Conservation (phyloP, 352 stramenopile genomes). For the Phytophthora sp. region DNA sequence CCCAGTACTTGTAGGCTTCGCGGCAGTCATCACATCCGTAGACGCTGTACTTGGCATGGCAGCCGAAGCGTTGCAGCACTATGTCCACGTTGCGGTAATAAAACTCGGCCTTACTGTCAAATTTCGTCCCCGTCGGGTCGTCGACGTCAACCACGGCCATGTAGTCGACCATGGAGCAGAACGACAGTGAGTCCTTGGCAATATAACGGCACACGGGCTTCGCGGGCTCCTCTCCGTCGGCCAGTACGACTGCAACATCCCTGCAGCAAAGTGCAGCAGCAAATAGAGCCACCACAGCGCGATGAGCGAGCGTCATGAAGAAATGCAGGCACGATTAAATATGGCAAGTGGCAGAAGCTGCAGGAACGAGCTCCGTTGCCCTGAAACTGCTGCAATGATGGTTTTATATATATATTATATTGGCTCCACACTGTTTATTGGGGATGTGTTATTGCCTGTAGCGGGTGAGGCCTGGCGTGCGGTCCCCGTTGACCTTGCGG, state of each 20-base stretch:
- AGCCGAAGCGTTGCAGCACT: slow-evolving; percentile 83
- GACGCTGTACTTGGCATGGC: slow-evolving; percentile 79
- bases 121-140: slow-evolving; percentile 51
- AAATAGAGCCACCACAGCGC: slow-evolving; percentile 1
- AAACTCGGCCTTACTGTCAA: slow-evolving; percentile 67
- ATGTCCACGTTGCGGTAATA: slow-evolving; percentile 87
- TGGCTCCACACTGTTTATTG: neutral
- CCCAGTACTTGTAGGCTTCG: slow-evolving; percentile 91
- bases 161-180: slow-evolving; percentile 89
- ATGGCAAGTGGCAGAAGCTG: neutral
- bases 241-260: slow-evolving; percentile 1
- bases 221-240: slow-evolving; percentile 52
- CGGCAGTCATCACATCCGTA: slow-evolving; percentile 85
- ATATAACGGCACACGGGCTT: slow-evolving; percentile 57
- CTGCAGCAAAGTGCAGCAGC: neutral
- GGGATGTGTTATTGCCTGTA: slow-evolving; percentile 28
- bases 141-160: slow-evolving; percentile 66
- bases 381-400: slow-evolving; percentile 28
- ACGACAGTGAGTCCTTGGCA: slow-evolving; percentile 67
- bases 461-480: slow-evolving; percentile 29
- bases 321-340: slow-evolving; percentile 14
- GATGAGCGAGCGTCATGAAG: slow-evolving; percentile 6
- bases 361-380: neutral
- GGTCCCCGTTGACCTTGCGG: slow-evolving; percentile 35
- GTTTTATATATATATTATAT: slow-evolving; percentile 14